phyloP scores from a whole-genome alignment of 208 protist genomes.

The Acanthamoeba healyi region DNA sequence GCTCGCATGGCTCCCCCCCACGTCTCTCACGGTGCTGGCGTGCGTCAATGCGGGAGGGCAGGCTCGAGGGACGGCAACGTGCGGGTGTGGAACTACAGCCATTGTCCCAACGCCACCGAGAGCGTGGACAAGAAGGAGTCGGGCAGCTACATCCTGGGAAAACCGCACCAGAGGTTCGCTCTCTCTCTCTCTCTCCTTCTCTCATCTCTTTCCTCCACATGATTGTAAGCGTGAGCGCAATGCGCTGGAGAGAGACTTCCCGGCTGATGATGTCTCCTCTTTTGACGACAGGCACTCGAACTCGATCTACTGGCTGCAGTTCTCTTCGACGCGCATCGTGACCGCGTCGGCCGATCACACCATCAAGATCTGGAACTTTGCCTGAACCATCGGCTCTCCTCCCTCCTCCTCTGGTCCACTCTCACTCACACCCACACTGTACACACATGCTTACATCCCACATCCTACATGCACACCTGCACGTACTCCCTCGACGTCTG shows the following conservation, averaged over 20 bases:
- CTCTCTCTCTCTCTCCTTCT: no score
- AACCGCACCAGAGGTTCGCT: conserved; percentile 42
- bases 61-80: conserved; percentile 47
- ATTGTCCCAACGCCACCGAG: not conserved
- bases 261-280: no score
- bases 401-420: no score
- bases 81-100: conserved; percentile 14
- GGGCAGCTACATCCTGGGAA: conserved; percentile 46
- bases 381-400: no score
- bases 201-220: no score
- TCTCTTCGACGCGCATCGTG: conserved; percentile 30
- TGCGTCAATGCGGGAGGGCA: not conserved
- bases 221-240: no score
- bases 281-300: conserved; percentile 60
- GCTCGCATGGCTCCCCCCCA: no score
- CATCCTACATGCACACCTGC: no score
- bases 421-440: no score
- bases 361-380: conserved; percentile 69
- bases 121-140: not conserved
- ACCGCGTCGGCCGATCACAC: conserved; percentile 51
- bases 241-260: no score
- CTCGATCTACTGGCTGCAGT: conserved; percentile 64
- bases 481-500: no score
- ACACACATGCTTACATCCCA: no score
- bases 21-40: not conserved